A percentile compares a stretch with the other conserved stretches of the same genome.
Evolutionary conservation across 345 rosid species (phyloP).

Genomic region (Camelina laxa): DNA sequence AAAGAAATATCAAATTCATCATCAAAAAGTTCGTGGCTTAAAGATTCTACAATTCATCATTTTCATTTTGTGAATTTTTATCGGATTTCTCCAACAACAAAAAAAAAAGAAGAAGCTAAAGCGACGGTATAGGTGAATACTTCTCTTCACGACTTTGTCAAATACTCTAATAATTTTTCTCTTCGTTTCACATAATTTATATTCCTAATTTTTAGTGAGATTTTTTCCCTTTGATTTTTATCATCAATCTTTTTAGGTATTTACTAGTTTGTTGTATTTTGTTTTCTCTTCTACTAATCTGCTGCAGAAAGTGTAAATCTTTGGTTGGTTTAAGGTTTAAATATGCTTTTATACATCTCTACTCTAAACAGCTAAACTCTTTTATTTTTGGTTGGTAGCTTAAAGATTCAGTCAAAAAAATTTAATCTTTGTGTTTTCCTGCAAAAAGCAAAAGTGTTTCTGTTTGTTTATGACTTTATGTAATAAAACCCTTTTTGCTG

Average conservation of each 20-base stretch:
- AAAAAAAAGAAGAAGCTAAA: constrained; percentile 22
- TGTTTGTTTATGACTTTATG: constrained; percentile 3
- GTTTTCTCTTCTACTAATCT: background rate
- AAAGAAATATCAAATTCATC: constrained; percentile 15
- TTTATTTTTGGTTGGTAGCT: constrained; percentile 6
- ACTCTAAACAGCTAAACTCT: background rate
- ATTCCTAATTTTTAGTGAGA: background rate
- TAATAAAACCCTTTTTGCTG: constrained; percentile 4
- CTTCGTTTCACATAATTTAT: constrained; percentile 4
- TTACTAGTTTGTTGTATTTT: background rate
- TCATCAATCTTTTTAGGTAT: constrained; percentile 13
- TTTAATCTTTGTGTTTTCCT: background rate
- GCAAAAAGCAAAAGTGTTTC: constrained; percentile 37
- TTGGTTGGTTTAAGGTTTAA: constrained; percentile 9
- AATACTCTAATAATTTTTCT: background rate
- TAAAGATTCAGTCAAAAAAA: background rate
- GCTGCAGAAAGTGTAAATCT: constrained; percentile 26
- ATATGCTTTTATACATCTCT: constrained; percentile 11
- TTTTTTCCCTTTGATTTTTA: background rate
- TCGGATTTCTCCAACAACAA: background rate
- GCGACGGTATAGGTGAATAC: constrained; percentile 37
- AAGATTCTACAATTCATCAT: constrained; percentile 1
- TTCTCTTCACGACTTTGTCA: constrained; percentile 35
- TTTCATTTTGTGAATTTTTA: background rate
- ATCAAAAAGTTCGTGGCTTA: background rate